These are phyloP conservation scores for Fusarium torulosum DNA, from an alignment of 2,329 filamentous ascomycete species.

Conservation along the genomic window DNA sequence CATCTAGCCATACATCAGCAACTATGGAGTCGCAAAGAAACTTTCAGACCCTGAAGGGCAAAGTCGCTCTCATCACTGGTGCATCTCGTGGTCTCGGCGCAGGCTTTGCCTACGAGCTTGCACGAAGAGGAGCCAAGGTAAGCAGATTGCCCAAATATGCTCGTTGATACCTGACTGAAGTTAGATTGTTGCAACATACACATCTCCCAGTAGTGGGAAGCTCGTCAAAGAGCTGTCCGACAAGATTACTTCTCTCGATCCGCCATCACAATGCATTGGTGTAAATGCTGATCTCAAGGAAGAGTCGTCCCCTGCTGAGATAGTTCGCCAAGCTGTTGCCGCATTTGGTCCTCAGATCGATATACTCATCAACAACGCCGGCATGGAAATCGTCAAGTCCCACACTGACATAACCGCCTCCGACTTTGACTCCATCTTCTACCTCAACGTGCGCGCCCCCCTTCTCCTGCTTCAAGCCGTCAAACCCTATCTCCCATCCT, in stretches of 20 bases:
- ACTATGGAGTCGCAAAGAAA: slow-evolving; percentile 13
- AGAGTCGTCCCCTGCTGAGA: not conserved
- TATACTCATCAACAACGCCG: slow-evolving; percentile 30
- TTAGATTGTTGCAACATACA: slow-evolving; percentile 33
- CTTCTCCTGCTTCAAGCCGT: slow-evolving; percentile 23
- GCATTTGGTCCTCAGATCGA: slow-evolving; percentile 18
- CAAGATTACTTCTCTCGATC: slow-evolving; percentile 11
- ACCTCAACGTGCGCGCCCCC: slow-evolving; percentile 35
- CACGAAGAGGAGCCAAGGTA: slow-evolving; percentile 32
- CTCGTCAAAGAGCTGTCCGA: slow-evolving; percentile 13
- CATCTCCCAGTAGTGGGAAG: slow-evolving; percentile 21
- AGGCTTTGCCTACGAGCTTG: slow-evolving; percentile 29
- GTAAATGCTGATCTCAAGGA: slow-evolving; percentile 25
- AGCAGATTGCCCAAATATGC: rapidly evolving
- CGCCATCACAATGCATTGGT: slow-evolving; percentile 19
- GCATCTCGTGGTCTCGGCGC: slow-evolving; percentile 33
- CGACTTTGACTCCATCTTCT: slow-evolving; percentile 32
- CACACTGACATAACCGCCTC: slow-evolving; percentile 6
- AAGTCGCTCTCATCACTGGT: slow-evolving; percentile 30
- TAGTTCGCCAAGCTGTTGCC: slow-evolving; percentile 3
- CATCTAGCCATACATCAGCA: not conserved
- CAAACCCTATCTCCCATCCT: slow-evolving; percentile 2
- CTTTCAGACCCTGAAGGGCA: slow-evolving; percentile 29
- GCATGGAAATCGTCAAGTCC: slow-evolving; percentile 31
- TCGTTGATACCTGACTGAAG: not conserved